A percentile compares a stretch with the other conserved stretches of the same genome.
These are phyloP conservation scores for Serendipita sp. DNA, from an alignment of 768 basidiomycete genomes.

Conservation along the genomic window DNA sequence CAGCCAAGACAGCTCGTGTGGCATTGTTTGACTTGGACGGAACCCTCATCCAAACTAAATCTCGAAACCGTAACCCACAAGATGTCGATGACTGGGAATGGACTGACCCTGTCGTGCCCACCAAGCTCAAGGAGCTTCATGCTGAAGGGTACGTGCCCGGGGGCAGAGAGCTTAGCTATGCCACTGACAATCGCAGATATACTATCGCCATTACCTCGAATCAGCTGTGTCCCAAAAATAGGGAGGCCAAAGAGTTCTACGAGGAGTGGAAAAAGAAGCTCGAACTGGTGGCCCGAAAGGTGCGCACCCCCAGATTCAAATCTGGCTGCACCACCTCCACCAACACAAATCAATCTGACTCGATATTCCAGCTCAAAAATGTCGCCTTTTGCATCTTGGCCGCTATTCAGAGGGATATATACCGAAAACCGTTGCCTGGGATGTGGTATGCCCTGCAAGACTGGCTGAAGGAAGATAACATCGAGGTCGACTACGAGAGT, in stretches of 20 bases:
- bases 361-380: conserved; percentile 37
- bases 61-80: conserved; percentile 22
- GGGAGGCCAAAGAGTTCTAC: conserved; percentile 27
- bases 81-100: conserved; percentile 43
- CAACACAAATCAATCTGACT: not conserved
- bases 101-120: conserved; percentile 54
- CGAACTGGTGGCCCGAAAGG: conserved; percentile 39
- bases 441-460: conserved; percentile 66
- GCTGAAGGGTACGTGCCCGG: conserved; percentile 38
- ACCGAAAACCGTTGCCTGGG: conserved; percentile 75
- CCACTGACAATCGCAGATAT: conserved; percentile 31
- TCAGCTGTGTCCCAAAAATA: conserved; percentile 39
- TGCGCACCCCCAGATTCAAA: conserved; percentile 13
- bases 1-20: conserved; percentile 21
- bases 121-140: conserved; percentile 43
- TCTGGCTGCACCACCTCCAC: not conserved
- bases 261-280: conserved; percentile 68
- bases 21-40: conserved; percentile 81
- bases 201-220: conserved; percentile 69
- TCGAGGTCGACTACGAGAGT: conserved; percentile 45
- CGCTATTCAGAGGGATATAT: conserved; percentile 57
- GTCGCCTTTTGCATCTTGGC: conserved; percentile 69
- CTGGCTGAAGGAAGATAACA: conserved; percentile 39
- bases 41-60: conserved; percentile 45
- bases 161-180: not conserved